Evolutionary conservation across 2,329 filamentous ascomycete genomes (phyloP).

Genomic region (Colletotrichum somersetense): DNA sequence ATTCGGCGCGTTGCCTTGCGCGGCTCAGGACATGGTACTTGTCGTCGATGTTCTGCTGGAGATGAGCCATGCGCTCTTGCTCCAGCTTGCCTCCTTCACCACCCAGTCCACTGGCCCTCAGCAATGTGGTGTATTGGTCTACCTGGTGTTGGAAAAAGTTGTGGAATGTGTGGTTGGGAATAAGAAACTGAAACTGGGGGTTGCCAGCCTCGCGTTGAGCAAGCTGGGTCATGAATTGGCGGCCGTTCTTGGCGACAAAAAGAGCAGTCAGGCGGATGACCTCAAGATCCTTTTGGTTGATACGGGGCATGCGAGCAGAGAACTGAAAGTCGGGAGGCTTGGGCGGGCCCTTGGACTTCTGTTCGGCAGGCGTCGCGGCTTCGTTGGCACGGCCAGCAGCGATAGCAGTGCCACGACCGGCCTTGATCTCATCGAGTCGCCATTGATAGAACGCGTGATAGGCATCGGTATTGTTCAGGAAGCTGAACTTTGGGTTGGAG

Average conservation of each 20-base stretch:
- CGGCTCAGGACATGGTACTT: slow-evolving; percentile 84
- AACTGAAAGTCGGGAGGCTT: slow-evolving; percentile 91
- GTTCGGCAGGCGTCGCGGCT: slow-evolving; percentile 61
- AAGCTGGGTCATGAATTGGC: slow-evolving; percentile 89
- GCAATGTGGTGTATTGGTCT: slow-evolving; percentile 89
- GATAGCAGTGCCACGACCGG: slow-evolving; percentile 83
- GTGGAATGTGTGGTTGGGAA: slow-evolving; percentile 95
- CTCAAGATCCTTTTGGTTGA: slow-evolving; percentile 92
- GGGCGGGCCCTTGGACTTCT: slow-evolving; percentile 83
- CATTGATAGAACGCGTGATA: slow-evolving; percentile 93
- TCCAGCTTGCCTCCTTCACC: slow-evolving; percentile 76
- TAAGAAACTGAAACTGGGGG: slow-evolving; percentile 95
- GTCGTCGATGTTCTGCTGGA: slow-evolving; percentile 81
- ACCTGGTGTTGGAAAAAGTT: slow-evolving; percentile 94
- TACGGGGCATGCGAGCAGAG: slow-evolving; percentile 96
- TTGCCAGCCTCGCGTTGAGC: slow-evolving; percentile 91
- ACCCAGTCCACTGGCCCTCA: slow-evolving; percentile 76
- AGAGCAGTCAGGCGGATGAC: slow-evolving; percentile 83
- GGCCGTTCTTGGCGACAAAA: slow-evolving; percentile 92
- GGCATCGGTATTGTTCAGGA: slow-evolving; percentile 82
- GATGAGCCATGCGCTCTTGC: slow-evolving; percentile 77
- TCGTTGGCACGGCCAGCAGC: slow-evolving; percentile 81
- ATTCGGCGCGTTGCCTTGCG: slow-evolving; percentile 88
- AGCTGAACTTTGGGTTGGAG: slow-evolving; percentile 90
- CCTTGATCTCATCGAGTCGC: slow-evolving; percentile 87